Evolutionary conservation across 192 early-diverging fungal species (phyloP), one percentile per base, ranked within the genome.

Genomic region (Martensiomyces pterosporus): DNA sequence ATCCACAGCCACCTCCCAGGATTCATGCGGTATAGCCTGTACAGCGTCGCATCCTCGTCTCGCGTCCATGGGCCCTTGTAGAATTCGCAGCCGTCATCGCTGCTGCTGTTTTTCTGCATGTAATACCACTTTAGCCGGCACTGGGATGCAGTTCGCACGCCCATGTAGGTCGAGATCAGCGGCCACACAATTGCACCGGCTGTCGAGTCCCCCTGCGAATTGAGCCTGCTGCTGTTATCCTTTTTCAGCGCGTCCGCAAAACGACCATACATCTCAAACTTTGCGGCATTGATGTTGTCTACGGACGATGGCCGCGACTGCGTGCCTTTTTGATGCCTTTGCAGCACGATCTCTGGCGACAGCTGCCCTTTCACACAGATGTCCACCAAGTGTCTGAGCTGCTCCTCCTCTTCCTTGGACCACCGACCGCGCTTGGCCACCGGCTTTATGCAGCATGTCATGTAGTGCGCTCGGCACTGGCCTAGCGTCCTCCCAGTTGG

Each of bases 21-120:
- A 0, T 44, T 39, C 24, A 44, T 10, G 6, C 8, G 14, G 15
- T 39, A 27, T 14, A 60, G 35, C 24, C 9, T 9, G 45, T 64
- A 72, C 34, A 72, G 40, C 40, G 14, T 13, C 17, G 13, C 23
- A 29, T 72, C 68, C 15, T 72, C 68, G 5, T 59, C 68, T 2
- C 29, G n/a, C 3, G 61, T 47, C 68, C 68, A 72, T 27, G 52
- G 57, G 2, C 39, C 57, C 9, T 18, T 23, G 29, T 32, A 57
- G 14, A 37, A 24, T 18, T n/a, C 22, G 13, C 4, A 15, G n/a
- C n/a, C n/a, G n/a, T n/a, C n/a, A n/a, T n/a, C n/a, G n/a, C n/a
- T n/a, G 13, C 39, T 38, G 18, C n/a, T 14, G 13, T 24, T 12
- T 18, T 3, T 37, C 13, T 42, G 4, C 18, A 34, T 12, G 12